These are phyloP conservation scores for Schwanniomyces occidentalis DNA, from an alignment of 805 yeast genomes.

Conservation along the genomic window DNA sequence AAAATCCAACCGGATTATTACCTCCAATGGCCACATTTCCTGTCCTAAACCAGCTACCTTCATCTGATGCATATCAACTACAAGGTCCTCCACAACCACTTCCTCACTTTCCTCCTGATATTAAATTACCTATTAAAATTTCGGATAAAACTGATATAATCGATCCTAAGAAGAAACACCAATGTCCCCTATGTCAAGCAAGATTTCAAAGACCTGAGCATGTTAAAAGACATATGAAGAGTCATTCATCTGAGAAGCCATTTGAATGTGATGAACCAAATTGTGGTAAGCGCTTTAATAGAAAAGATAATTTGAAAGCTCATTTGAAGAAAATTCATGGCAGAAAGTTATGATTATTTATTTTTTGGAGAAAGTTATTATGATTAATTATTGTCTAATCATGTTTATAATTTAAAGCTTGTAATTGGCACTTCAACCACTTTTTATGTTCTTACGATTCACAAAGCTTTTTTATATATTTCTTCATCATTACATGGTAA, in stretches of 20 bases:
- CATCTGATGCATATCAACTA: neutral
- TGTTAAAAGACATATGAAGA: conserved; percentile 62
- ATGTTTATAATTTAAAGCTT: no score
- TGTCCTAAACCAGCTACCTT: conserved; percentile 13
- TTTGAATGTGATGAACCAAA: conserved; percentile 51
- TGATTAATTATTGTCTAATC: neutral
- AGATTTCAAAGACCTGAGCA: conserved; percentile 72
- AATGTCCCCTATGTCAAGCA: conserved; percentile 63
- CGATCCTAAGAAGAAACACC: conserved; percentile 57
- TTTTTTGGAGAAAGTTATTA: neutral
- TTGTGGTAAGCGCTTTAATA: conserved; percentile 57
- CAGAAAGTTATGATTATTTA: conserved; percentile 11
- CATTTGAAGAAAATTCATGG: conserved; percentile 63
- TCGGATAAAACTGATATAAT: conserved; percentile 32
- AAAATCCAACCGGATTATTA: conserved; percentile 9
- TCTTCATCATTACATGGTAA: no score
- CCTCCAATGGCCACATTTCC: conserved; percentile 37
- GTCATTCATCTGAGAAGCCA: conserved; percentile 60
- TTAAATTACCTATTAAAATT: conserved; percentile 20
- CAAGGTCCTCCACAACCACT: conserved; percentile 10
- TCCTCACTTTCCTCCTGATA: conserved; percentile 13
- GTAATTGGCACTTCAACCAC: no score
- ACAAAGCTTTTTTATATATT: no score
- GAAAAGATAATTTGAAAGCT: conserved; percentile 61
- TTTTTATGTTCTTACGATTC: no score